phyloP scores from a whole-genome alignment of 1,139 yeast species.

The Suhomyces yuchorum region DNA sequence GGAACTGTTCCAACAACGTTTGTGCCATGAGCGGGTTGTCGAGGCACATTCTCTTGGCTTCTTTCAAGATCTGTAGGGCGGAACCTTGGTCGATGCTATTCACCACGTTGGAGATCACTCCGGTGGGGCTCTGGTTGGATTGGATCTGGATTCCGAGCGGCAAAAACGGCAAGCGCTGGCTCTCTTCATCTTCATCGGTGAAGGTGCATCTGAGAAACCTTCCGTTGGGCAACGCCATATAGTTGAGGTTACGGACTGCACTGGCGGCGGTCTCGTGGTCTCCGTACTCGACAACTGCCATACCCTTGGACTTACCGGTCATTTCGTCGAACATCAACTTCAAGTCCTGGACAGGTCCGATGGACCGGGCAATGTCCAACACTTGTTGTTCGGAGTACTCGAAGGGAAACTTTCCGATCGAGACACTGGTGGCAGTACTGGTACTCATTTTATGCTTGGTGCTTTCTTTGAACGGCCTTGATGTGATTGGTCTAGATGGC shows the following conservation, averaged over 20 bases:
- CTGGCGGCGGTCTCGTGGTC: slow-evolving; percentile 82
- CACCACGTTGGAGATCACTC: slow-evolving; percentile 61
- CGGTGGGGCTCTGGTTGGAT: slow-evolving; percentile 56
- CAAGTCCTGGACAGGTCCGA: slow-evolving; percentile 82
- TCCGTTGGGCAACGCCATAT: slow-evolving; percentile 74
- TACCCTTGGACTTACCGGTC: slow-evolving; percentile 91
- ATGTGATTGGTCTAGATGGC: neutral
- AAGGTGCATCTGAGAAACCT: slow-evolving; percentile 69
- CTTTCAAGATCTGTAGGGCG: slow-evolving; percentile 56
- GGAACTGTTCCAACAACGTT: slow-evolving; percentile 65
- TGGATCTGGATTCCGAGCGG: slow-evolving; percentile 56
- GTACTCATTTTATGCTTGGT: slow-evolving; percentile 10
- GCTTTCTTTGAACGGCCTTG: no score
- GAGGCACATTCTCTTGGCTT: slow-evolving; percentile 64
- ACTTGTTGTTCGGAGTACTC: slow-evolving; percentile 81
- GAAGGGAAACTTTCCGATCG: slow-evolving; percentile 23
- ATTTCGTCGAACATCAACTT: slow-evolving; percentile 82
- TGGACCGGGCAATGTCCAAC: slow-evolving; percentile 70
- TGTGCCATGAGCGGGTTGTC: slow-evolving; percentile 66
- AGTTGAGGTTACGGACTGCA: slow-evolving; percentile 86
- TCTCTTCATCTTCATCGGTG: slow-evolving; percentile 30
- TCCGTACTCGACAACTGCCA: slow-evolving; percentile 80
- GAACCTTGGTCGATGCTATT: slow-evolving; percentile 59
- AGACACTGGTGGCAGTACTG: slow-evolving; percentile 17
- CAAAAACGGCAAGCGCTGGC: slow-evolving; percentile 38